These are phyloP conservation scores for Hemileccinum rubropunctum DNA, from an alignment of 768 basidiomycete species.

Conservation along the genomic window DNA sequence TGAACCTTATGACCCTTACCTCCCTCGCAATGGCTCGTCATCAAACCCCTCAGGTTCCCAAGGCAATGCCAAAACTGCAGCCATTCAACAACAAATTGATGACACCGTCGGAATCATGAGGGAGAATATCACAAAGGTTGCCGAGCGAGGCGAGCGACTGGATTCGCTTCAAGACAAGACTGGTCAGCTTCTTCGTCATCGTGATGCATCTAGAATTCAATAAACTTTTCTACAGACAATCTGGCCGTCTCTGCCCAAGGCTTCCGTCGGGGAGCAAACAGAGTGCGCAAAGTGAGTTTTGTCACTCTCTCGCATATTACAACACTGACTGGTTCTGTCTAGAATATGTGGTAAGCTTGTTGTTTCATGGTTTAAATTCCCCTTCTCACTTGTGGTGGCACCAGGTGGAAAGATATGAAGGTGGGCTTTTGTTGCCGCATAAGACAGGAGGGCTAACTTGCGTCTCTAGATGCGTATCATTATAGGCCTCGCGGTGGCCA, in stretches of 20 bases:
- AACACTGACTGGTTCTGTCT: constrained; percentile 9
- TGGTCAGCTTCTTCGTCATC: constrained; percentile 52
- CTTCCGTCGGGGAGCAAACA: constrained; percentile 95
- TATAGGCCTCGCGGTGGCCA: constrained; percentile 83
- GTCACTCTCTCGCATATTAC: not conserved
- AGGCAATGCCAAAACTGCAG: constrained; percentile 81
- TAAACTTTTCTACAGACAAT: constrained; percentile 58
- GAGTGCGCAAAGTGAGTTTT: constrained; percentile 82
- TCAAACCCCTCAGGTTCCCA: constrained; percentile 47
- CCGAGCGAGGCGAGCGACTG: constrained; percentile 91
- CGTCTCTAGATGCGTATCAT: constrained; percentile 89
- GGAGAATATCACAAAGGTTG: constrained; percentile 95
- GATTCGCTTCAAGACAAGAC: constrained; percentile 98
- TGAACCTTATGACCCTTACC: constrained; percentile 98
- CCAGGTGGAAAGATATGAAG: constrained; percentile 98
- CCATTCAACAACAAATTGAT: constrained; percentile 96
- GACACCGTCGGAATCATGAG: constrained; percentile 97
- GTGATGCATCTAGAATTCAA: not conserved
- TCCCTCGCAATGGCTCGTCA: constrained; percentile 78
- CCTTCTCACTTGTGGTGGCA: constrained; percentile 8
- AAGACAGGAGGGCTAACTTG: constrained; percentile 8
- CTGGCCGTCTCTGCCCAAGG: constrained; percentile 98
- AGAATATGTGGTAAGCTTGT: constrained; percentile 86
- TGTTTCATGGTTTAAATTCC: not conserved
- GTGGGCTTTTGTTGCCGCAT: constrained; percentile 36